Evolutionary conservation across 2,329 filamentous ascomycete genomes (phyloP).

Genomic region (Aspergillus pseudoglaucus): DNA sequence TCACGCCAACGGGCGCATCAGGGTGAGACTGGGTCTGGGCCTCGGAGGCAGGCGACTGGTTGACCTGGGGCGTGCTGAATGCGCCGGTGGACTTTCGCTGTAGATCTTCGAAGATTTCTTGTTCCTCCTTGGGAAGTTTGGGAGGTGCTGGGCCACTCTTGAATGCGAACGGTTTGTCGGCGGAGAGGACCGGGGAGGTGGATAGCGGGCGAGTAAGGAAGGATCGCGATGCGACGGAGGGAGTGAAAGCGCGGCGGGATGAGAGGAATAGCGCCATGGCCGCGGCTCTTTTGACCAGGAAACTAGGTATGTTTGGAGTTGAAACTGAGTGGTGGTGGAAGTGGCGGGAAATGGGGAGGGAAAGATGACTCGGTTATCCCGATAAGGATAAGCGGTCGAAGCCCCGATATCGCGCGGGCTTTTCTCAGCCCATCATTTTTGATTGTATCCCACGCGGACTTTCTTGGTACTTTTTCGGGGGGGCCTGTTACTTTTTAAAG

Average conservation of each 20-base stretch:
- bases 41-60: slow-evolving; percentile 42
- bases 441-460: background rate
- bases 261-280: slow-evolving; percentile 15
- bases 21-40: slow-evolving; percentile 56
- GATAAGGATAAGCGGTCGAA: slow-evolving; percentile 7
- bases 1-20: slow-evolving; percentile 66
- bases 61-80: slow-evolving; percentile 61
- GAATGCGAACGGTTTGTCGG: slow-evolving; percentile 29
- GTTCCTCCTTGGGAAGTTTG: slow-evolving; percentile 78
- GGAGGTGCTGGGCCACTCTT: slow-evolving; percentile 62
- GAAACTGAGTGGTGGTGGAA: slow-evolving; percentile 5
- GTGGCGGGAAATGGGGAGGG: background rate
- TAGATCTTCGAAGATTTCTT: slow-evolving; percentile 83
- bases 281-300: background rate
- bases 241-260: slow-evolving; percentile 33
- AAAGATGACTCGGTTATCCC: slow-evolving; percentile 8
- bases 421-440: slow-evolving; percentile 7
- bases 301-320: background rate
- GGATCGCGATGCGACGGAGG: slow-evolving; percentile 35
- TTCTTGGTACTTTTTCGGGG: background rate
- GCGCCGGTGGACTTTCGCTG: slow-evolving; percentile 70
- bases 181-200: slow-evolving; percentile 15
- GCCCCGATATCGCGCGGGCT: slow-evolving; percentile 24
- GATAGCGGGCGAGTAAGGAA: slow-evolving; percentile 20
- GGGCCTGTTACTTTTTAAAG: background rate